Evolutionary conservation across 768 basidiomycete genomes (phyloP).

Genomic region (Suillus hirtellus): DNA sequence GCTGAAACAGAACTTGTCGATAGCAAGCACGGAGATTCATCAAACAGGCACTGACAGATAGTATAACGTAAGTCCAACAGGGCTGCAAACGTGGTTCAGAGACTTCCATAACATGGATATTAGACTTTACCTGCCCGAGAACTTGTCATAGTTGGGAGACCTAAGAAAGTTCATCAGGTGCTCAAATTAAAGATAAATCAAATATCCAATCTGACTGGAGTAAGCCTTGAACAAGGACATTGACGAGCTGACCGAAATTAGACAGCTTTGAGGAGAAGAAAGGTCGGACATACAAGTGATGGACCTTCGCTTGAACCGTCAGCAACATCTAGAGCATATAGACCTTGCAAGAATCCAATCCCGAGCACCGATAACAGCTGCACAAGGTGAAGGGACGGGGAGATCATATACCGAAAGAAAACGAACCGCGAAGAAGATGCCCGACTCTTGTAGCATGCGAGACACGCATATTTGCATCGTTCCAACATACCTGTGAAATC

Average conservation of each 20-base stretch:
- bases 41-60: constrained; percentile 60
- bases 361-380: constrained; percentile 82
- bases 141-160: constrained; percentile 67
- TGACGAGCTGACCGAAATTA: constrained; percentile 50
- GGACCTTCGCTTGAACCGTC: constrained; percentile 70
- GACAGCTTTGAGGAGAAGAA: constrained; percentile 1
- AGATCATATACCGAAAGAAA: not conserved
- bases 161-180: constrained; percentile 32
- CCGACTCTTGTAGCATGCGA: constrained; percentile 90
- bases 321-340: constrained; percentile 89
- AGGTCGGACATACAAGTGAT: constrained; percentile 39
- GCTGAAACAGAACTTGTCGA: constrained; percentile 33
- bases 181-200: constrained; percentile 8
- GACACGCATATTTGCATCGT: constrained; percentile 94
- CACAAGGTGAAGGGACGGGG: not conserved
- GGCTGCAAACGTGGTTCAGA: constrained; percentile 32
- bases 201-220: constrained; percentile 56
- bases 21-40: constrained; percentile 6
- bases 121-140: constrained; percentile 43
- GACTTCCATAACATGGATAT: not conserved
- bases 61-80: constrained; percentile 66
- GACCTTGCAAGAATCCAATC: constrained; percentile 81
- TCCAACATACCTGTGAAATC: constrained; percentile 66
- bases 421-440: constrained; percentile 85
- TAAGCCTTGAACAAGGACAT: constrained; percentile 76